Evolutionary conservation across 805 yeast species (phyloP), one percentile per base, ranked within the genome.

Genomic region (Saturnispora halmiae): DNA sequence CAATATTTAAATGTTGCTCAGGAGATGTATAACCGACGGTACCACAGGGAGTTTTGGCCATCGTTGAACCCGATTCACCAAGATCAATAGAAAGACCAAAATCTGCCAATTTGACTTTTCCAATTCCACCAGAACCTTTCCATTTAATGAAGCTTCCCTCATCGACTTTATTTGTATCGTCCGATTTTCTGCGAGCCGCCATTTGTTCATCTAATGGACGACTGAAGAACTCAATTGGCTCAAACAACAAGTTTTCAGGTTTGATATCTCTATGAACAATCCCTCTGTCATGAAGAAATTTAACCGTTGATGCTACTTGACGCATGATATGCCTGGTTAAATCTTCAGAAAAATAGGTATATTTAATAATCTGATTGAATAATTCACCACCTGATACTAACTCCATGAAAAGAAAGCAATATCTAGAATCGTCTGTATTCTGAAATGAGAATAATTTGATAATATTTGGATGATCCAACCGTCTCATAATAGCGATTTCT

Each of bases 261-360:
- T 82, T 82, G 52, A 82, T 82, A 56, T 82, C 94, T 32, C 94
- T 64, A 57, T 82, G 94, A 19, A 82, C 94, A 15, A 75, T 72
- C 4, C 81, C 80, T 46, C 75, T 80, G 41, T 79, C 79, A 54
- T 82, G 94, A 36, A 83, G 62, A 55, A 81, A 77, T 34, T 80
- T 72, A 18, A 82, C 71, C 1, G 90, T 80, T 31, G 69, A 62
- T 2, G 83, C 81, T 18, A 83, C 77, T 55, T 82, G 94, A 29
- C 71, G 53, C 45, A 83, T 79, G 7, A 83, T 75, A 59, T 82
- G 90, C 21, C 86, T 67, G 13, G 86, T 66, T 46, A 82, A 64
- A 41, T 77, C 76, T 55, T 82, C 94, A 36, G 77, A 67, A 56
- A 82, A 80, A 56, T 82, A 82, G 1, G 94, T 82, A 49, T 76